Percentiles rank a stretch among this genome's conserved stretches.
phyloP scores from a whole-genome alignment of 1,284 basidiomycete genomes.

The Rhodotorula sp. region DNA sequence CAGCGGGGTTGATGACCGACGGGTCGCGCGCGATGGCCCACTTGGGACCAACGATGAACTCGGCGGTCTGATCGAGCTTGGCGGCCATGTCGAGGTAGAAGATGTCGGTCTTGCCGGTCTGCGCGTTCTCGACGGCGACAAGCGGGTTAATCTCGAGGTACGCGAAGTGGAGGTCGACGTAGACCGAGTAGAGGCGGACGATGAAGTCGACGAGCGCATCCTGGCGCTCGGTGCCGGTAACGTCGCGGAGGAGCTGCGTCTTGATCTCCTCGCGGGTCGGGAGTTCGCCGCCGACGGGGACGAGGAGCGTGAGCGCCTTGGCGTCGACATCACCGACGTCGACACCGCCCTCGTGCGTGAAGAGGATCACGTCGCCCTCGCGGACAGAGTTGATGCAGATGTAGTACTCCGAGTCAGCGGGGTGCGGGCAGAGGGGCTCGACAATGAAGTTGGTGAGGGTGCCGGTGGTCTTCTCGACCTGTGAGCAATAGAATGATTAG shows the following conservation, averaged over 20 bases:
- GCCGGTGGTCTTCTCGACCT: constrained; percentile 92
- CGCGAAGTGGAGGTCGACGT: constrained; percentile 72
- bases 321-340: constrained; percentile 98
- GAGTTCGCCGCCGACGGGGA: constrained; percentile 71
- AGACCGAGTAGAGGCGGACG: constrained; percentile 91
- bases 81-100: constrained; percentile 99
- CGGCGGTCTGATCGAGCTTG: constrained; percentile 98
- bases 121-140: constrained; percentile 89
- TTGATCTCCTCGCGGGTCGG: constrained; percentile 76
- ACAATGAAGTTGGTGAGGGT: constrained; percentile 97
- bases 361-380: constrained; percentile 94
- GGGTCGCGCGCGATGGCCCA: constrained; percentile 97
- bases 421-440: constrained; percentile 96
- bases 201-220: constrained; percentile 91
- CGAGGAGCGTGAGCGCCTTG: constrained; percentile 87
- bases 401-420: constrained; percentile 92
- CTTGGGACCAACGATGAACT: constrained; percentile 96
- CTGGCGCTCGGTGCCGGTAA: constrained; percentile 72
- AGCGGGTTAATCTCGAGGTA: constrained; percentile 99
- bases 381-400: constrained; percentile 96
- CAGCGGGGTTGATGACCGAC: constrained; percentile 64
- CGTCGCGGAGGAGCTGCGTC: constrained; percentile 72
- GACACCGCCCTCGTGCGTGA: constrained; percentile 98
- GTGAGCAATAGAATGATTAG: constrained; percentile 6
- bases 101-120: constrained; percentile 74